Conservation (phyloP, 768 basidiomycete genomes). For the Filobasidium floriforme region DNA sequence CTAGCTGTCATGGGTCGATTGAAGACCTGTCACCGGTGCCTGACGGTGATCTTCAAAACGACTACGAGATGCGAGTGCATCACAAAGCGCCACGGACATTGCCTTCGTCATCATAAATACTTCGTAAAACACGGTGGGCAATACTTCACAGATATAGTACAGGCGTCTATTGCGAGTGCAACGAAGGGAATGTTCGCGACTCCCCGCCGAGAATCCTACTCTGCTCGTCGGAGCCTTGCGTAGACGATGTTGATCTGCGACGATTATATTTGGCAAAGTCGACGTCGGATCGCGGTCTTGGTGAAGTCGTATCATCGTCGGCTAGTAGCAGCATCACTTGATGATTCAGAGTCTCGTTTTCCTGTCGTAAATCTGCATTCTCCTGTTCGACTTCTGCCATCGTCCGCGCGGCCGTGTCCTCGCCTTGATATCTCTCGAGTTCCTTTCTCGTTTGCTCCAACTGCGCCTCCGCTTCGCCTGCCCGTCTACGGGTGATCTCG, state of each 20-base stretch:
- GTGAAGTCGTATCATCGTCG: slow-evolving; percentile 15
- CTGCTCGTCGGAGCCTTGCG: slow-evolving; percentile 16
- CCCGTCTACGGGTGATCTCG: slow-evolving; percentile 36
- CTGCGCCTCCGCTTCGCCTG: slow-evolving; percentile 37
- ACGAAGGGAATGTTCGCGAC: slow-evolving; percentile 11
- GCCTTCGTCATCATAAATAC: no score
- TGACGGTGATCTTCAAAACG: no score
- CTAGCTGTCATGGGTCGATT: no score
- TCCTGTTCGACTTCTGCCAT: slow-evolving; percentile 21
- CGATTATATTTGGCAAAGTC: background rate
- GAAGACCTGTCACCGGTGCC: no score
- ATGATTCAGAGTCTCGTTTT: slow-evolving; percentile 18
- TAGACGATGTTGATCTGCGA: slow-evolving; percentile 2
- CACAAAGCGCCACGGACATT: no score
- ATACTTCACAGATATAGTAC: background rate
- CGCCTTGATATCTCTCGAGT: slow-evolving; percentile 34
- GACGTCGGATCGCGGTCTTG: background rate
- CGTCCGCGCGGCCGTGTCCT: slow-evolving; percentile 23
- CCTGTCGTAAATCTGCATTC: slow-evolving; percentile 19
- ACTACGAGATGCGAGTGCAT: no score
- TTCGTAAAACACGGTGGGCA: no score
- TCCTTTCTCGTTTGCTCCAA: slow-evolving; percentile 38
- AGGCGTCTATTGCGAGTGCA: background rate
- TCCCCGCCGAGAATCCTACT: slow-evolving; percentile 10
- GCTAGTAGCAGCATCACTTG: slow-evolving; percentile 22